Conservation (phyloP, 148 eudicot genomes). For the Chenopodium quinoa region DNA sequence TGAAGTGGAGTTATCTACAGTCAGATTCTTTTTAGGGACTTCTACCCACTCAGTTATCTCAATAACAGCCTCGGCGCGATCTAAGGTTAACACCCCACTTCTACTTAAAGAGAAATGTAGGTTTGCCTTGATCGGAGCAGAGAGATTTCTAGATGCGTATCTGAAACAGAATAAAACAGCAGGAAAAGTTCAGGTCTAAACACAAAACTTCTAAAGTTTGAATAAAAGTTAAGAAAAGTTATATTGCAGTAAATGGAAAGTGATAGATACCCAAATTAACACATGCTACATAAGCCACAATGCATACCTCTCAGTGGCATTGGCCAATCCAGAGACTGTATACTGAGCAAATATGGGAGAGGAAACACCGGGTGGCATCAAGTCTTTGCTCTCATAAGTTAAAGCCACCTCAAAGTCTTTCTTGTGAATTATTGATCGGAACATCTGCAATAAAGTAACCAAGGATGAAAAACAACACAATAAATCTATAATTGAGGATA, state of each 20-base stretch:
- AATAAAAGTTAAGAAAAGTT: background rate
- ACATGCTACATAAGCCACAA: constrained; percentile 17
- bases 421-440: constrained; percentile 64
- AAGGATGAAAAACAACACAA: constrained; percentile 10
- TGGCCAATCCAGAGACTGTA: constrained; percentile 72
- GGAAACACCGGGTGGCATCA: constrained; percentile 73
- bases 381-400: constrained; percentile 64
- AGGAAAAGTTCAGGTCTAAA: background rate
- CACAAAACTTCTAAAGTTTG: constrained; percentile 1
- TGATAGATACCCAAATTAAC: constrained; percentile 7
- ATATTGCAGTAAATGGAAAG: background rate
- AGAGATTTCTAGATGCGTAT: constrained; percentile 80
- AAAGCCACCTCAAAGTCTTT: constrained; percentile 90
- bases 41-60: constrained; percentile 98
- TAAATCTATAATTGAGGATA: background rate
- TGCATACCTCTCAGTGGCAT: constrained; percentile 78
- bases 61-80: constrained; percentile 84
- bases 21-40: constrained; percentile 80
- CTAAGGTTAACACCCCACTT: constrained; percentile 79
- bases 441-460: constrained; percentile 53
- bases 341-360: constrained; percentile 70
- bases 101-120: constrained; percentile 87
- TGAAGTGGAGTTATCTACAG: constrained; percentile 51
- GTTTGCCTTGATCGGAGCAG: constrained; percentile 91
- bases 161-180: constrained; percentile 30